Base-by-base conservation (phyloP, 345 rosid genomes). In the Garcia nutans region DNA sequence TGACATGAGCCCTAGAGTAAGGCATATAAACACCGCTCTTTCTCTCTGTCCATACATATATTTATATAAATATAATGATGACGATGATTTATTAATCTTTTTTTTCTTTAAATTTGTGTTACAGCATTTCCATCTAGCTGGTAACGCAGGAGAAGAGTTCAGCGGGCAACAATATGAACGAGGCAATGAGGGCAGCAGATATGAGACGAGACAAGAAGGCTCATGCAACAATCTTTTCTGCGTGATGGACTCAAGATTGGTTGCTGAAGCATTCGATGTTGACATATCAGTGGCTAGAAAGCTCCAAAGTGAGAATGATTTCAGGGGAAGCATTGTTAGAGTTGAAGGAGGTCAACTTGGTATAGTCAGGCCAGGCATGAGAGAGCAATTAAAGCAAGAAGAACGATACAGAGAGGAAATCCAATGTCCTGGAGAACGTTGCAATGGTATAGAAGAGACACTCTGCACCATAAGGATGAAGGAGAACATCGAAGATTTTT, bases 391-490 rank as follows among this genome's bases (percentile, higher is more conserved):
- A 28, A 82, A 82, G 58, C 71, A 77, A 17, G 80, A 75, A 49
- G 13, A 42, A 50, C 49, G 65, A 24, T 15, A 42, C 77, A 10
- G 70, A 63, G 56, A 56, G 0, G 72, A 72, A 42, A 50, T 71
- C 3, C 37, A 3, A 33, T 33, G 37, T 33, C 37, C 37, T 33
- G 58, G 74, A 50, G 81, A 75, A 41, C 70, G 60, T 24, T 74
- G 6, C 37, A 92, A 92, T 64, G 99, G 96, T 58, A 22, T 88
- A 47, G 97, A 91, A 73, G 97, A 94, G 86, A 92, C 96, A 28
- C 33, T 87, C 68, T 93, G 96, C 88, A 71, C 84, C 78, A 79
- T 90, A 89, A 89, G 85, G 73, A 59, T 86, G 16, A 78, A 56
- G 70, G 92, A 88, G 80, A 89, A 90, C 88, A 86, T 93, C 20